Evolutionary conservation across 2,329 filamentous ascomycete species (phyloP), one percentile per base, ranked within the genome.

Genomic region (Calonectria henricotiae): DNA sequence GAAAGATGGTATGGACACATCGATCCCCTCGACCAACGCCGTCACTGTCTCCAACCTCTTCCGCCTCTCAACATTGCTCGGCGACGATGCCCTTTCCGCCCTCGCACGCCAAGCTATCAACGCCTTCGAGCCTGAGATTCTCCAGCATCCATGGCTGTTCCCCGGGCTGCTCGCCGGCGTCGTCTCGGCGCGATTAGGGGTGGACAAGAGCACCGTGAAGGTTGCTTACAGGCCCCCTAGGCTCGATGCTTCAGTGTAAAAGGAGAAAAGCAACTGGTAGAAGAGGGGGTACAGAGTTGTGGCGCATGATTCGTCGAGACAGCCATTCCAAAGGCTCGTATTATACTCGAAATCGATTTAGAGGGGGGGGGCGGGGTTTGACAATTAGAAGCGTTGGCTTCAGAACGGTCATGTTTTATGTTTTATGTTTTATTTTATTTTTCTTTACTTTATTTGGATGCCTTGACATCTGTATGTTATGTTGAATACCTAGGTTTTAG

Each of bases 1-100:
- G 61, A 99, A 99, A 83, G 94, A 97, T 72, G 96, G 95, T 73
- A 98, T 98, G 89, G 96, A 99, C 81, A 94, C 94, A 5, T 92
- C 94, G 1, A 92, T 96, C 70, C 96, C 96, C 0, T 96, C 94
- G 0, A 93, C 94, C 62, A 99, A 99, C 79, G 94, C 94, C 44
- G 89, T 96, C 6, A 93, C 93, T n/a, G 93, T 94, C 0, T 88
- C 90, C 17, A 98, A 98, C 79, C 85, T 98, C n/a, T 93, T 96
- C 83, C 91, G 94, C 0, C 89, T 98, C 4, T 90, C 90, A 13
- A 88, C 88, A 6, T 81, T 97, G 1, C 86, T 97, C 0, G 89
- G 90, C 55, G 90, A 94, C 73, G 84, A 90, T 2, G 81, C 82
- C 3, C 95, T 94, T 78, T 87, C 86, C 0, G 84, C 85, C 62